Evolutionary conservation across 345 rosid genomes (phyloP).

Genomic region (Pugionium cornutum): DNA sequence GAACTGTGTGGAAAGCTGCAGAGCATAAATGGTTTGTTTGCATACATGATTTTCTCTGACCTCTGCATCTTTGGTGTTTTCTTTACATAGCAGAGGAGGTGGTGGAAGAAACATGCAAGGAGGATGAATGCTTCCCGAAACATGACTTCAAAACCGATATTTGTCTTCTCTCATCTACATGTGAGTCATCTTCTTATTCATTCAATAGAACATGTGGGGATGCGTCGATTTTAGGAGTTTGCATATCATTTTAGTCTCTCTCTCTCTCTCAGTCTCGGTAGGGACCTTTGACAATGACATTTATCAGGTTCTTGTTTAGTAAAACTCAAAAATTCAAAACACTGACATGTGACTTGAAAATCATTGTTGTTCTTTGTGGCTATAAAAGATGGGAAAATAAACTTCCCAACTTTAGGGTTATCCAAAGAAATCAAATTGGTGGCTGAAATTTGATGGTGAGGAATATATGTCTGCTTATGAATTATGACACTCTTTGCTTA

Average conservation of each 20-base stretch:
- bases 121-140: neutral
- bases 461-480: constrained; percentile 43
- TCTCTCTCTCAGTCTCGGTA: constrained; percentile 10
- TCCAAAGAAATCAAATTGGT: constrained; percentile 33
- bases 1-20: neutral
- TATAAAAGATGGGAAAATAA: constrained; percentile 39
- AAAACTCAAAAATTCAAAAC: neutral
- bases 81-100: neutral
- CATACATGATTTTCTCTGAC: constrained; percentile 1
- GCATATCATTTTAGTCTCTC: constrained; percentile 13
- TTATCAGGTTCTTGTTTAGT: constrained; percentile 30
- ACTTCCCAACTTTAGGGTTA: constrained; percentile 39
- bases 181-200: constrained; percentile 22
- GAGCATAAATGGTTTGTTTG: neutral
- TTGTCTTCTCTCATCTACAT: constrained; percentile 6
- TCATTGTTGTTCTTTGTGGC: constrained; percentile 35
- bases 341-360: constrained; percentile 35
- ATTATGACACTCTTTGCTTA: constrained; percentile 31
- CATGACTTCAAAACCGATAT: neutral
- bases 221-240: constrained; percentile 19
- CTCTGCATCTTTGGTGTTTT: constrained; percentile 7
- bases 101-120: neutral
- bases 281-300: constrained; percentile 35
- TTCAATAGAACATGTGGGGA: constrained; percentile 19
- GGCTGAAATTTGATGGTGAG: constrained; percentile 33